Evolutionary conservation across 768 basidiomycete species (phyloP).

Genomic region (Paxillus involutus): DNA sequence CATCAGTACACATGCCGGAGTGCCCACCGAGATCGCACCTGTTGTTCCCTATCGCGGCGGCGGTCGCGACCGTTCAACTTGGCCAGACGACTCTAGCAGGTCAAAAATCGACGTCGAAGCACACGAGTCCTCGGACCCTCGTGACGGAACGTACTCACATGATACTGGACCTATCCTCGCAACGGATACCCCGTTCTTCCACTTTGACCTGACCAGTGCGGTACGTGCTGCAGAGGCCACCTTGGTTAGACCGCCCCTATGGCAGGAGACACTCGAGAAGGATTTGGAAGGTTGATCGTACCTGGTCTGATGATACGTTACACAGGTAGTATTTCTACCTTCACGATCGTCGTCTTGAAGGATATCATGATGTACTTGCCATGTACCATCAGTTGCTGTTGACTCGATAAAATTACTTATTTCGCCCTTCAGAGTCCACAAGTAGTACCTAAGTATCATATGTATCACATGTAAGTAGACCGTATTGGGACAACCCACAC

Average conservation of each 20-base stretch:
- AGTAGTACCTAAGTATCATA: too few relatives aligned
- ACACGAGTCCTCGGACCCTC: constrained; percentile 21
- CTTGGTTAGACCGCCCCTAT: background rate
- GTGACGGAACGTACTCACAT: background rate
- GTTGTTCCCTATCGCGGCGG: constrained; percentile 64
- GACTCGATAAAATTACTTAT: too few relatives aligned
- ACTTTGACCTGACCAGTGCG: constrained; percentile 78
- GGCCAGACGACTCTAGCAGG: constrained; percentile 3
- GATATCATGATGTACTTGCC: background rate
- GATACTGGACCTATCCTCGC: constrained; percentile 39
- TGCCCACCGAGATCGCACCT: constrained; percentile 67
- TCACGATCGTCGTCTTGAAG: background rate
- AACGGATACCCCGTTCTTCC: constrained; percentile 81
- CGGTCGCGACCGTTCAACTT: constrained; percentile 27
- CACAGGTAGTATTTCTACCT: too few relatives aligned
- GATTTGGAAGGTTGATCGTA: background rate
- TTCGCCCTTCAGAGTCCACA: too few relatives aligned
- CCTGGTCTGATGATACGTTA: background rate
- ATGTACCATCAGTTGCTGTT: too few relatives aligned
- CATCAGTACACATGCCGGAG: constrained; percentile 45
- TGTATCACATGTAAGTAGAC: too few relatives aligned
- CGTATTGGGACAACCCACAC: too few relatives aligned
- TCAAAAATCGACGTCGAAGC: constrained; percentile 33
- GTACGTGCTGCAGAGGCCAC: constrained; percentile 65
- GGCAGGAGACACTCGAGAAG: constrained; percentile 1